These are phyloP conservation scores for Euphorbia pulcherrima DNA, from an alignment of 345 rosid genomes.

Conservation along the genomic window DNA sequence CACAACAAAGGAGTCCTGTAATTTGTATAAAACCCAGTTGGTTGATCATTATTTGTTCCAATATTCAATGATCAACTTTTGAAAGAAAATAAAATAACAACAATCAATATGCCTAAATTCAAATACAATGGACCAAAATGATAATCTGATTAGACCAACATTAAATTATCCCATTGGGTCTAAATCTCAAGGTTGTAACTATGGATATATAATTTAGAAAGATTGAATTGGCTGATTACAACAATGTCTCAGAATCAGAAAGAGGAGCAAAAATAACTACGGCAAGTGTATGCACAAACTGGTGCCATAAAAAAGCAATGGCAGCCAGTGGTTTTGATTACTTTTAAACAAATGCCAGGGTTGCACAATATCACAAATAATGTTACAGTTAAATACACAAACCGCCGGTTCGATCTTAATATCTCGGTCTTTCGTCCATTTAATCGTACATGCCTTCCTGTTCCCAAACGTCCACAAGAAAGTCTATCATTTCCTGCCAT, in stretches of 20 bases:
- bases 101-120: no score
- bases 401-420: conserved; percentile 6
- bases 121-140: no score
- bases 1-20: no score
- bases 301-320: conserved; percentile 11
- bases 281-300: neutral
- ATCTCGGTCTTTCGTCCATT: conserved; percentile 22
- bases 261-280: neutral
- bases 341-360: conserved; percentile 6
- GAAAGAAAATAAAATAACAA: no score
- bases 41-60: no score
- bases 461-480: conserved; percentile 88
- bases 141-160: neutral
- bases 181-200: neutral
- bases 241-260: neutral
- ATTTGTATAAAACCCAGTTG: no score
- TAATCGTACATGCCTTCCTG: conserved; percentile 84
- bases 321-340: conserved; percentile 2
- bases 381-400: conserved; percentile 18
- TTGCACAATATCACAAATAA: conserved; percentile 15
- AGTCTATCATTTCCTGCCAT: conserved; percentile 88
- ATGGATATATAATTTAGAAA: no score
- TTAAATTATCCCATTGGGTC: neutral
- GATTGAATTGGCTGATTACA: no score
- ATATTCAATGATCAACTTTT: no score